Percentiles rank a stretch among this genome's conserved stretches.
phyloP scores from a whole-genome alignment of 2,329 filamentous ascomycete species.

The Teratosphaeria epicoccoides region DNA sequence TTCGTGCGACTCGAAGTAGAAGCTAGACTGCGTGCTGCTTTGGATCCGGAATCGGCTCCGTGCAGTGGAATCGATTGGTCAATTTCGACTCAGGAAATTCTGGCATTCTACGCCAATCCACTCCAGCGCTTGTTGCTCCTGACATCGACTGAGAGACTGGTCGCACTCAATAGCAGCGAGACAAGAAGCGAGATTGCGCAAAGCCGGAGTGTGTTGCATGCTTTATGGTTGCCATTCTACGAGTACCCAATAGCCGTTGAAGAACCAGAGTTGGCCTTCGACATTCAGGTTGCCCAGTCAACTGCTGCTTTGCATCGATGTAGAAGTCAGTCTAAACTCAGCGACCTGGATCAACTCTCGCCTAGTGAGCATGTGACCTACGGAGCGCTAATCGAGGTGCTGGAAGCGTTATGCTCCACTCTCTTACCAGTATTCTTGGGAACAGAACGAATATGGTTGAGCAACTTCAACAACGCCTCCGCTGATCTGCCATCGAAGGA shows the following conservation, averaged over 20 bases:
- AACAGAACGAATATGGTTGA: conserved; percentile 33
- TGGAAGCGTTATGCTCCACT: conserved; percentile 32
- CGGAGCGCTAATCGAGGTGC: conserved; percentile 32
- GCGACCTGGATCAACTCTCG: conserved; percentile 21
- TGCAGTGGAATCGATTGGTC: conserved; percentile 36
- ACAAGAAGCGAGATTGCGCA: conserved; percentile 8
- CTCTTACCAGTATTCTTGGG: conserved; percentile 35
- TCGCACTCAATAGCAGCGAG: not conserved
- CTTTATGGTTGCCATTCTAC: conserved; percentile 36
- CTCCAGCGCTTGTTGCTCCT: conserved; percentile 23
- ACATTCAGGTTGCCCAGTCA: conserved; percentile 25
- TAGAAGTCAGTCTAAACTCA: conserved; percentile 30
- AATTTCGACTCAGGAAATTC: conserved; percentile 32
- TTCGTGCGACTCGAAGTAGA: conserved; percentile 15
- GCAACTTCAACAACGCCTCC: conserved; percentile 16
- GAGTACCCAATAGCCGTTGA: conserved; percentile 31
- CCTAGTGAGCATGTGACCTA: conserved; percentile 30
- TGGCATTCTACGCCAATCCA: conserved; percentile 29
- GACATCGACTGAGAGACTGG: not conserved
- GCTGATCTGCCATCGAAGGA: not conserved
- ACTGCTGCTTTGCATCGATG: conserved; percentile 33
- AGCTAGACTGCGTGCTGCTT: conserved; percentile 7
- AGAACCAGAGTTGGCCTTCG: conserved; percentile 23
- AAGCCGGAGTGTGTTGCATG: conserved; percentile 31
- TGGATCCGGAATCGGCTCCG: conserved; percentile 1